phyloP scores from a whole-genome alignment of 306 rosid genomes.

The Cucurbita pepo region DNA sequence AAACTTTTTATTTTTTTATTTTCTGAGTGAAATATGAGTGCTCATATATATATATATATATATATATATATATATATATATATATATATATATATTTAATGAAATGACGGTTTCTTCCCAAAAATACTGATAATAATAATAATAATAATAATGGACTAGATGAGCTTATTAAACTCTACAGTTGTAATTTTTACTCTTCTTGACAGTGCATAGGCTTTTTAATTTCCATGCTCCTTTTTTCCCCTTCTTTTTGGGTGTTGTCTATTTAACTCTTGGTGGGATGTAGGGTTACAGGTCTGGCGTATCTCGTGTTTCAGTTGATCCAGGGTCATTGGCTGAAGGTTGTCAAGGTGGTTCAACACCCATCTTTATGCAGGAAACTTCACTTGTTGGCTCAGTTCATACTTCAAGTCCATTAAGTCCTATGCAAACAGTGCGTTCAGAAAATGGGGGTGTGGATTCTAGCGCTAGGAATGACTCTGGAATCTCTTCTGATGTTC shows the following conservation, averaged over 20 bases:
- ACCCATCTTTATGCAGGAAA: conserved; percentile 21
- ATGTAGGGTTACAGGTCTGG: conserved; percentile 44
- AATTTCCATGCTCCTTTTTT: background rate
- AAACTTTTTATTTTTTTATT: too few relatives aligned
- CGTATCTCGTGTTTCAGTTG: conserved; percentile 23
- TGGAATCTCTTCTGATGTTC: conserved; percentile 17
- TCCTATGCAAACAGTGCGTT: conserved; percentile 16
- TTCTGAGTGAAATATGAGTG: too few relatives aligned
- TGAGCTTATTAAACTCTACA: background rate
- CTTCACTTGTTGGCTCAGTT: conserved; percentile 18
- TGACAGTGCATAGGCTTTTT: background rate
- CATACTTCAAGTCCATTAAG: conserved; percentile 27
- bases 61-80: too few relatives aligned
- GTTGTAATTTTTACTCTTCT: background rate
- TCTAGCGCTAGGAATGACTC: conserved; percentile 16
- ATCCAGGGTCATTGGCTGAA: conserved; percentile 27
- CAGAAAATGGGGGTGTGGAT: conserved; percentile 32
- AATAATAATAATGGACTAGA: too few relatives aligned
- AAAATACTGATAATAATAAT: too few relatives aligned
- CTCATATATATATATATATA: too few relatives aligned
- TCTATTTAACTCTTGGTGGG: conserved; percentile 10
- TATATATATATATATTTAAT: too few relatives aligned
- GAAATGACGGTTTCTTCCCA: too few relatives aligned
- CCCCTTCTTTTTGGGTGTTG: background rate
- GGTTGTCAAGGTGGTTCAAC: conserved; percentile 25